Conservation (phyloP, 2,329 filamentous ascomycete species). For the Aspergillus persii region DNA sequence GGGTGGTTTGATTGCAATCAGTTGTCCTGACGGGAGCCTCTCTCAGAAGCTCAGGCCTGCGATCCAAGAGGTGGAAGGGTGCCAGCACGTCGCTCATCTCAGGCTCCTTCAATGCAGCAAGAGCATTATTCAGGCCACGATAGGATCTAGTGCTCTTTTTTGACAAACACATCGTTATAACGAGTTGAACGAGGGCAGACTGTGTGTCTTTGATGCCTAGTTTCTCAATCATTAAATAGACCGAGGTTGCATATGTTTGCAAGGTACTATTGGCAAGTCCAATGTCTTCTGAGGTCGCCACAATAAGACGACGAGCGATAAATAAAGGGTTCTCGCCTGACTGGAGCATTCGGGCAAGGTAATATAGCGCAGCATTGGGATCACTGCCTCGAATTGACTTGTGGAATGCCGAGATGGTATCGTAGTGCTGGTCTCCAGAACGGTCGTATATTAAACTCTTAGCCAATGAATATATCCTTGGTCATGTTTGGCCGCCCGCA, state of each 20-base stretch:
- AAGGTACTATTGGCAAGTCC: conserved; percentile 84
- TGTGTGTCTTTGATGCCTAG: conserved; percentile 93
- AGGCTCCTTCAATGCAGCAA: conserved; percentile 74
- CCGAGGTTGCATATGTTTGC: conserved; percentile 76
- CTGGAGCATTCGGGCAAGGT: conserved; percentile 91
- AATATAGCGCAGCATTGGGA: conserved; percentile 86
- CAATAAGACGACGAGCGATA: conserved; percentile 86
- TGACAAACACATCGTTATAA: conserved; percentile 75
- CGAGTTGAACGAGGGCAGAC: conserved; percentile 84
- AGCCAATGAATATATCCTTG: conserved; percentile 71
- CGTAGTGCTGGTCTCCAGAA: conserved; percentile 93
- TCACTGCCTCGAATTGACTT: conserved; percentile 89
- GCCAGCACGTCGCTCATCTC: conserved; percentile 79
- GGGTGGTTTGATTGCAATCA: conserved; percentile 82
- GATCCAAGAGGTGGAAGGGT: conserved; percentile 82
- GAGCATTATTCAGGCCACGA: conserved; percentile 75
- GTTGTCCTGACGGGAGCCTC: too few species aligned
- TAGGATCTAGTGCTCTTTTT: conserved; percentile 88
- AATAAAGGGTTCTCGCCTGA: conserved; percentile 92
- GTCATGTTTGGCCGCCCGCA: conserved; percentile 65
- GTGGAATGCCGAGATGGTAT: conserved; percentile 95
- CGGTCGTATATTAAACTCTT: conserved; percentile 94
- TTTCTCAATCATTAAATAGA: conserved; percentile 85
- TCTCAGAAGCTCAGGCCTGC: too few species aligned
- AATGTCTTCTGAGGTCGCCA: conserved; percentile 92